A percentile compares a stretch with the other conserved stretches of the same genome.
phyloP scores from a whole-genome alignment of 1,139 yeast species.

The Torulaspora globosa region DNA sequence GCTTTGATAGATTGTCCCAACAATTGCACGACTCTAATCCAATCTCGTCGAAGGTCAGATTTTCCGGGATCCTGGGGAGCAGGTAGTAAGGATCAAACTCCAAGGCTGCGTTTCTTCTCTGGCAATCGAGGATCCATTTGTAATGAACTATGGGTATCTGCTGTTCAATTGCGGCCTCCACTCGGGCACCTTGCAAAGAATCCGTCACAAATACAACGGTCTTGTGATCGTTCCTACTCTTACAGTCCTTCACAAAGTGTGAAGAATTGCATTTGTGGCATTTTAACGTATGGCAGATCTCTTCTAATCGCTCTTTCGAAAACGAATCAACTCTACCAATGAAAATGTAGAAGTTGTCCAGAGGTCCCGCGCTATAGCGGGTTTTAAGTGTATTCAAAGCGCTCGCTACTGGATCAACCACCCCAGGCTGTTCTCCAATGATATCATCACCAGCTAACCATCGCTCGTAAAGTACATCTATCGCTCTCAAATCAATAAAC shows the following conservation, averaged over 20 bases:
- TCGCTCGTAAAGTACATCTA: conserved; percentile 28
- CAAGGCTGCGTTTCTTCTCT: conserved; percentile 57
- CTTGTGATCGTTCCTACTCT: conserved; percentile 14
- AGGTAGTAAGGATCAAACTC: conserved; percentile 48
- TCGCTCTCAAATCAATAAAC: conserved; percentile 21
- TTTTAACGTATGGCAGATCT: conserved; percentile 21
- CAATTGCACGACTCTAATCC: conserved; percentile 51
- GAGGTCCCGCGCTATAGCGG: conserved; percentile 24
- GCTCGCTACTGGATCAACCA: conserved; percentile 1
- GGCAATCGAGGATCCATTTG: conserved; percentile 64
- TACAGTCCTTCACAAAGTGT: conserved; percentile 27
- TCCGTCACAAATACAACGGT: conserved; percentile 32
- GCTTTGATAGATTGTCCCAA: conserved; percentile 42
- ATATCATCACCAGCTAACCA: conserved; percentile 36
- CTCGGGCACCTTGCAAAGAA: conserved; percentile 29
- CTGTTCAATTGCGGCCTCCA: conserved; percentile 28
- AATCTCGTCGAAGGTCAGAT: conserved; percentile 29
- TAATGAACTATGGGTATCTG: conserved; percentile 62
- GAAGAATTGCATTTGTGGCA: conserved; percentile 25
- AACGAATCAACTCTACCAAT: conserved; percentile 29
- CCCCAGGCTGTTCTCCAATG: neutral
- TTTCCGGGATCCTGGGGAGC: conserved; percentile 33
- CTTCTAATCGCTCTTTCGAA: conserved; percentile 21
- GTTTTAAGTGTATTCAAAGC: conserved; percentile 22
- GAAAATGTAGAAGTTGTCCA: conserved; percentile 28